These are phyloP conservation scores for Datura wrightii DNA, from an alignment of 257 asterid species.

Conservation along the genomic window DNA sequence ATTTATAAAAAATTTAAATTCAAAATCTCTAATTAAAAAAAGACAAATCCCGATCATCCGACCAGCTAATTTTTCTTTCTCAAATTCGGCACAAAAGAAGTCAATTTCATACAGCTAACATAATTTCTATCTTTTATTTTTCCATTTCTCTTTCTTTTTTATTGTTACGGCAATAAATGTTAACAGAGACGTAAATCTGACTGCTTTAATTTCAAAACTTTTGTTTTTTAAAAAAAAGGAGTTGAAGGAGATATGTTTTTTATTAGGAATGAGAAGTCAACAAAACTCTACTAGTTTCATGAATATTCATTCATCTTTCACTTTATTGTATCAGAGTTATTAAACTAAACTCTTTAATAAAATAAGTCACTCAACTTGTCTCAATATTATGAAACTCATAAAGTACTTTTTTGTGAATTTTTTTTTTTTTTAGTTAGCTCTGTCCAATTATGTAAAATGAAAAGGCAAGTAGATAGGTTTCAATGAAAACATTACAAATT, in stretches of 20 bases:
- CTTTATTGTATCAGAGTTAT: background rate
- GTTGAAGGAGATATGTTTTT: background rate
- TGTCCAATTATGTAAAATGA: background rate
- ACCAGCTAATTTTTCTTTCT: background rate
- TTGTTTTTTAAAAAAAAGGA: background rate
- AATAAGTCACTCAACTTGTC: background rate
- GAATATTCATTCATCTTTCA: too few relatives aligned
- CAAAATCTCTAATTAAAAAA: too few relatives aligned
- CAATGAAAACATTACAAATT: too few relatives aligned
- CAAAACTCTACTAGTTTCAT: background rate
- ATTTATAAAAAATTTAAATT: too few relatives aligned
- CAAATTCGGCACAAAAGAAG: background rate
- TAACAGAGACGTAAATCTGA: slow-evolving; percentile 11
- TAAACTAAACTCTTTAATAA: background rate
- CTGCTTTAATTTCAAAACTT: background rate
- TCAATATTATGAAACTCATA: background rate
- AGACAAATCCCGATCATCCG: too few relatives aligned
- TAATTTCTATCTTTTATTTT: background rate
- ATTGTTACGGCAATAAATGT: background rate
- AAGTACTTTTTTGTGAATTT: too few relatives aligned
- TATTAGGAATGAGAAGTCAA: background rate
- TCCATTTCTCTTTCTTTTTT: background rate
- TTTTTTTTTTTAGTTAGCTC: too few relatives aligned
- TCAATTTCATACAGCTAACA: background rate
- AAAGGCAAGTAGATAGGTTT: background rate